phyloP scores from a whole-genome alignment of 2,329 filamentous ascomycete species.

The Microcyclospora tardicrescens region DNA sequence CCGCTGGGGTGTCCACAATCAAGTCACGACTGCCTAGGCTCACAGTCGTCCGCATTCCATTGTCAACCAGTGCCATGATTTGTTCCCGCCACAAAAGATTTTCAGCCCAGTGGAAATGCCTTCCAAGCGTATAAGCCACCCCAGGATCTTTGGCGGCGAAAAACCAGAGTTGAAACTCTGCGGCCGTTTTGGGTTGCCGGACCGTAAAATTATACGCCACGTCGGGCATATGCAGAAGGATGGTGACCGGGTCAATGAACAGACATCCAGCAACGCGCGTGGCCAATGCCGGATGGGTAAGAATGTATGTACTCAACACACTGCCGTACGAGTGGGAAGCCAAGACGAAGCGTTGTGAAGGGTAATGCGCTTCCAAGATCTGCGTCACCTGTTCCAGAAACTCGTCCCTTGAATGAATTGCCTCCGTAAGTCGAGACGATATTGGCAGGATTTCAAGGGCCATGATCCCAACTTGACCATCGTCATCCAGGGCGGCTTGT shows the following conservation, averaged over 20 bases:
- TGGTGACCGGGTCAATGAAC: conserved; percentile 51
- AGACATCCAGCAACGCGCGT: conserved; percentile 36
- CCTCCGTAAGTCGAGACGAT: conserved; percentile 47
- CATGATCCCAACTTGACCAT: conserved; percentile 47
- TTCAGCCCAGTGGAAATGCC: conserved; percentile 60
- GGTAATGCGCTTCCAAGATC: conserved; percentile 46
- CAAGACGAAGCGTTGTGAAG: conserved; percentile 46
- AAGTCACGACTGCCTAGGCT: conserved; percentile 48
- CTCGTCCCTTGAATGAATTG: conserved; percentile 38
- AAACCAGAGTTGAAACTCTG: conserved; percentile 58
- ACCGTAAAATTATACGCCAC: conserved; percentile 60
- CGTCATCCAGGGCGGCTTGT: conserved; percentile 21
- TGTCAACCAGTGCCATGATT: conserved; percentile 29
- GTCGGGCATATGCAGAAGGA: conserved; percentile 55
- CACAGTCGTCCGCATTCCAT: conserved; percentile 38
- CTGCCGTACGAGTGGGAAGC: conserved; percentile 51
- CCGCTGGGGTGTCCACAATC: conserved; percentile 48
- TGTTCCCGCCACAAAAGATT: conserved; percentile 61
- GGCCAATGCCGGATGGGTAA: conserved; percentile 36
- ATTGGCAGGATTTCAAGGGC: conserved; percentile 54
- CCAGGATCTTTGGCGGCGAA: conserved; percentile 57
- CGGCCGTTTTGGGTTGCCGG: conserved; percentile 36
- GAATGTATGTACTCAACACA: conserved; percentile 48
- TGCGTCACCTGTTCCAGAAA: conserved; percentile 44
- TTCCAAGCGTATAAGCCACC: conserved; percentile 49